These are phyloP conservation scores for Astrothelium subdiscretum DNA, from an alignment of 495 filamentous ascomycete genomes.

Conservation along the genomic window DNA sequence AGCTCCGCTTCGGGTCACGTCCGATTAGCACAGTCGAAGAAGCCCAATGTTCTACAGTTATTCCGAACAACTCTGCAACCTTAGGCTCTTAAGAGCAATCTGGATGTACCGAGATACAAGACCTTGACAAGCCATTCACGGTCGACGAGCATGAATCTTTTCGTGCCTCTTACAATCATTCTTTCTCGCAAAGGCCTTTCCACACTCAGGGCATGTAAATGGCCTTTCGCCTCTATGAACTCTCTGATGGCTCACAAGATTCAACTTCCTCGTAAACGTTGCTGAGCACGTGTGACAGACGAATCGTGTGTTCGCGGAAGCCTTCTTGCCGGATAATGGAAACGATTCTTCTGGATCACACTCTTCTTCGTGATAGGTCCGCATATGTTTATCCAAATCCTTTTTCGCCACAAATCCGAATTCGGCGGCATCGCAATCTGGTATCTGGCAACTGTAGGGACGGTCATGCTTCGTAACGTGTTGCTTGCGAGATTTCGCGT, in stretches of 20 bases:
- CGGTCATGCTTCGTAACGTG: conserved; percentile 96
- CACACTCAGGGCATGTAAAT: conserved; percentile 18
- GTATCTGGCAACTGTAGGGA: conserved; percentile 64
- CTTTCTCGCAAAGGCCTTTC: conserved; percentile 17
- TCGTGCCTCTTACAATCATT: conserved; percentile 23
- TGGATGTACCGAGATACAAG: background rate
- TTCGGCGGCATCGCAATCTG: conserved; percentile 20
- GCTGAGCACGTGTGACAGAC: conserved; percentile 8
- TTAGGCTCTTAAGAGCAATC: too few relatives aligned
- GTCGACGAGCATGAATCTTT: conserved; percentile 13
- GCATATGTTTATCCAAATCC: conserved; percentile 31
- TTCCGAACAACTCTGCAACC: too few relatives aligned
- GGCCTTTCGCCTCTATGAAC: conserved; percentile 24
- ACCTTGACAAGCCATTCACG: background rate
- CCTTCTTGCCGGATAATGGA: background rate
- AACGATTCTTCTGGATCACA: conserved; percentile 14
- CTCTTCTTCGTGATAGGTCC: conserved; percentile 17
- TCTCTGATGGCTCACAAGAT: conserved; percentile 19
- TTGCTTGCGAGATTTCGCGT: conserved; percentile 31
- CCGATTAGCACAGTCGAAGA: too few relatives aligned
- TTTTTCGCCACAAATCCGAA: conserved; percentile 31
- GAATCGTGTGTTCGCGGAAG: conserved; percentile 1
- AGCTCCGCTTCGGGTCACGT: too few relatives aligned
- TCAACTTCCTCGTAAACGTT: conserved; percentile 19
- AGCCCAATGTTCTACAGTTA: too few relatives aligned